phyloP scores from a whole-genome alignment of 352 stramenopile genomes.

The Phytophthora pseudosyringae region DNA sequence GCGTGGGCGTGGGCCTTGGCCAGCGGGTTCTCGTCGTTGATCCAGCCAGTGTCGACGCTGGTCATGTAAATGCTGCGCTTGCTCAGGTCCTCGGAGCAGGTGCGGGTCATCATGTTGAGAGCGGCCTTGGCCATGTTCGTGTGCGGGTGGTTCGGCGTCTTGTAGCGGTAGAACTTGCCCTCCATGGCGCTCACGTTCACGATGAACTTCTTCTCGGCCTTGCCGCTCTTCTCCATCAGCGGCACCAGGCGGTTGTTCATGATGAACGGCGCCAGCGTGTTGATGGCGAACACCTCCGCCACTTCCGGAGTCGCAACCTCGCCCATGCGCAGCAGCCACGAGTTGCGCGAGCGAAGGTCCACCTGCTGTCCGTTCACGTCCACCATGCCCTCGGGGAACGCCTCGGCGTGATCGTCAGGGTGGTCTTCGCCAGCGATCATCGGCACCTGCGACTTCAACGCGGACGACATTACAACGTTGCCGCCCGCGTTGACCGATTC shows the following conservation, averaged over 20 bases:
- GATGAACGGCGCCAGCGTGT: constrained; percentile 97
- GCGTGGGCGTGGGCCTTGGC: constrained; percentile 94
- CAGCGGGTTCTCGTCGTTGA: constrained; percentile 98
- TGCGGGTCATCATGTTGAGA: constrained; percentile 99
- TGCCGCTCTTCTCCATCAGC: constrained; percentile 78
- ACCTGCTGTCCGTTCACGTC: constrained; percentile 98
- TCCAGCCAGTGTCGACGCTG: constrained; percentile 98
- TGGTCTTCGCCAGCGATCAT: constrained; percentile 79
- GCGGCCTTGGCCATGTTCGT: constrained; percentile 99
- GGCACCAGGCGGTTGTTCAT: constrained; percentile 95
- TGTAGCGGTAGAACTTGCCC: constrained; percentile 98
- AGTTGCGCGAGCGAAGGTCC: constrained; percentile 94
- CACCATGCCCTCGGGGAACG: constrained; percentile 79
- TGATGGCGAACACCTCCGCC: constrained; percentile 93
- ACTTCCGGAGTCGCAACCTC: constrained; percentile 91
- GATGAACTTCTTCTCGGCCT: constrained; percentile 90
- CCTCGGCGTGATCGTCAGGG: constrained; percentile 54
- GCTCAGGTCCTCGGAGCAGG: constrained; percentile 94
- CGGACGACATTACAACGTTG: constrained; percentile 69
- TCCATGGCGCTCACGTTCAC: constrained; percentile 99
- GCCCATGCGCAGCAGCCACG: constrained; percentile 95
- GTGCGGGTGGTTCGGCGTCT: constrained; percentile 97
- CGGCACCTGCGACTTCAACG: constrained; percentile 84
- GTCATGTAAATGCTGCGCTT: constrained; percentile 98
- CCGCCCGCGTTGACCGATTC: constrained; percentile 17